Percentiles rank a stretch among this genome's conserved stretches.
These are phyloP conservation scores for Goniomonas avonlea DNA, from an alignment of 78 protist species.

Conservation along the genomic window DNA sequence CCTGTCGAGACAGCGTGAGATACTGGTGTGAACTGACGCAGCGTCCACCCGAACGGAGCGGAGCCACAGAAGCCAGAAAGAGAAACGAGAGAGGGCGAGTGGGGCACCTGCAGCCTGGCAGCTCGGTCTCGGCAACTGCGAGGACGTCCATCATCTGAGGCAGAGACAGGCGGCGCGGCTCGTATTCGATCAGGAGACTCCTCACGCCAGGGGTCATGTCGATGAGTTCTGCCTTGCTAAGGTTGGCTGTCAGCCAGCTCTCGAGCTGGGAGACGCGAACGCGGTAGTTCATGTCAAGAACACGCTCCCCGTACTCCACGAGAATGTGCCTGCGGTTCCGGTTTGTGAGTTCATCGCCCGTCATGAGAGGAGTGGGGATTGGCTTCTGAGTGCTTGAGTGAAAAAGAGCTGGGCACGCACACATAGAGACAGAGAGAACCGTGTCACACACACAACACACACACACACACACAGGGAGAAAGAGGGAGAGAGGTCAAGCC, in stretches of 20 bases:
- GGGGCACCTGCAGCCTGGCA: neutral
- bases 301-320: neutral
- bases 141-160: neutral
- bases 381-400: no score
- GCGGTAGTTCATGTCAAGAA: neutral
- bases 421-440: no score
- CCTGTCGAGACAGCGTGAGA: neutral
- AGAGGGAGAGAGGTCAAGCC: no score
- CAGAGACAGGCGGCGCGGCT: neutral
- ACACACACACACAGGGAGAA: no score
- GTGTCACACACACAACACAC: no score
- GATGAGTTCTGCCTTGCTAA: neutral
- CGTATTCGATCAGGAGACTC: neutral
- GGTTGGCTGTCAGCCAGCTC: neutral
- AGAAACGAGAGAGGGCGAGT: neutral
- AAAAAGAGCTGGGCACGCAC: no score
- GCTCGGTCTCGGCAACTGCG: neutral
- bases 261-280: neutral
- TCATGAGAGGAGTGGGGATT: no score
- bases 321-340: neutral
- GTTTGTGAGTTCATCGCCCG: no score
- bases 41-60: neutral
- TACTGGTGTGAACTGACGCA: neutral
- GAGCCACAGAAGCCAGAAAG: neutral
- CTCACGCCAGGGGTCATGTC: neutral